Percentiles rank a stretch among this genome's conserved stretches.
These are phyloP conservation scores for Volvox carteri DNA, from an alignment of 163 green algal species.

Conservation along the genomic window DNA sequence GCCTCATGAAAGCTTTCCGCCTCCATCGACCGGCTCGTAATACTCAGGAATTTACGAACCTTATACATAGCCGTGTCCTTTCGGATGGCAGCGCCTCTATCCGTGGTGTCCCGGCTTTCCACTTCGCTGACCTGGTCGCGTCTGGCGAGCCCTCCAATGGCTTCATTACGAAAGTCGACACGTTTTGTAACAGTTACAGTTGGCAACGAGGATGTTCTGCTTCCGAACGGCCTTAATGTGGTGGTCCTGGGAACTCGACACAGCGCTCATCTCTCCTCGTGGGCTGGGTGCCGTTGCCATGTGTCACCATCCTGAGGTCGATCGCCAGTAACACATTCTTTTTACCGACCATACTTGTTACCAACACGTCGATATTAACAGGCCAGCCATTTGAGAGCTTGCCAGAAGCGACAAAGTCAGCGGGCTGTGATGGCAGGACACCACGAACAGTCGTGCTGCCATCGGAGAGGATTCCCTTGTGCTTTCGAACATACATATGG, in stretches of 20 bases:
- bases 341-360: too few species aligned
- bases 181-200: conserved; percentile 43
- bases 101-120: conserved; percentile 31
- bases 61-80: conserved; percentile 40
- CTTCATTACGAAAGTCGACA: conserved; percentile 19
- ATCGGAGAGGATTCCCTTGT: too few species aligned
- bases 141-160: conserved; percentile 37
- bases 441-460: too few species aligned
- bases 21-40: conserved; percentile 18
- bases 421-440: too few species aligned
- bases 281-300: too few species aligned
- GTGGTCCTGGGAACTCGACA: conserved; percentile 11
- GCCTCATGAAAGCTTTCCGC: neutral
- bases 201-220: conserved; percentile 11
- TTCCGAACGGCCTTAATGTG: conserved; percentile 41
- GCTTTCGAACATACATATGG: too few species aligned
- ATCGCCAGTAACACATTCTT: too few species aligned
- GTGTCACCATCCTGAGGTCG: too few species aligned
- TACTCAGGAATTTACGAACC: neutral
- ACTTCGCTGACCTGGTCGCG: conserved; percentile 41
- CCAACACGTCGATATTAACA: too few species aligned
- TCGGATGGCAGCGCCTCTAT: conserved; percentile 42
- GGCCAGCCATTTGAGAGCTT: too few species aligned
- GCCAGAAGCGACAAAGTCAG: too few species aligned
- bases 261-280: neutral